Percentiles rank a stretch among this genome's conserved stretches.
phyloP scores from a whole-genome alignment of 192 early-diverging fungal genomes.

The Backusella psychrophila region DNA sequence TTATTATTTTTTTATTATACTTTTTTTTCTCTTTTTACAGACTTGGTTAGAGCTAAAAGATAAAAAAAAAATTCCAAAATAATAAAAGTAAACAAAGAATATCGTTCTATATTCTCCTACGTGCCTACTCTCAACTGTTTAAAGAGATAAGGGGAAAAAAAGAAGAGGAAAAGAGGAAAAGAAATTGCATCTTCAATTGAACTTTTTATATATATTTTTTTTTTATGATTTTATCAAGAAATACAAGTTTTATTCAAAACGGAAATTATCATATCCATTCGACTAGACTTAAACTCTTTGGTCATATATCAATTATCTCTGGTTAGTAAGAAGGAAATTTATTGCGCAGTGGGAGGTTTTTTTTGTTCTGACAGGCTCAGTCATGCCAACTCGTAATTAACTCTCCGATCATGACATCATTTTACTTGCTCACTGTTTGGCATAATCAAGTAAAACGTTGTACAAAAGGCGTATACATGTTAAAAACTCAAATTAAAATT shows the following conservation, averaged over 20 bases:
- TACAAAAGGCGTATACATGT: not conserved
- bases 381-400: not conserved
- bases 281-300: conserved; percentile 7
- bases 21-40: not conserved
- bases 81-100: not conserved
- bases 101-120: not conserved
- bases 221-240: not conserved
- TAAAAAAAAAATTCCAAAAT: not conserved
- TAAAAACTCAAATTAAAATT: not conserved
- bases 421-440: not conserved
- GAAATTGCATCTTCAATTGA: not conserved
- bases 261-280: conserved; percentile 13
- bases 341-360: not conserved
- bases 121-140: not conserved
- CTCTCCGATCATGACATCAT: not conserved
- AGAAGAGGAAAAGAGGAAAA: not conserved
- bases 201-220: conserved; percentile 1
- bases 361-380: not conserved
- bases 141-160: not conserved
- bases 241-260: conserved; percentile 19
- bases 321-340: not conserved
- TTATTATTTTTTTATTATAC: not conserved
- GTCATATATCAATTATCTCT: conserved; percentile 1
- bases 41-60: not conserved
- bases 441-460: not conserved